A percentile compares a stretch with the other conserved stretches of the same genome.
Conservation (phyloP, 225 moss, liverwort and hornwort genomes). For the Climacium dendroides region DNA sequence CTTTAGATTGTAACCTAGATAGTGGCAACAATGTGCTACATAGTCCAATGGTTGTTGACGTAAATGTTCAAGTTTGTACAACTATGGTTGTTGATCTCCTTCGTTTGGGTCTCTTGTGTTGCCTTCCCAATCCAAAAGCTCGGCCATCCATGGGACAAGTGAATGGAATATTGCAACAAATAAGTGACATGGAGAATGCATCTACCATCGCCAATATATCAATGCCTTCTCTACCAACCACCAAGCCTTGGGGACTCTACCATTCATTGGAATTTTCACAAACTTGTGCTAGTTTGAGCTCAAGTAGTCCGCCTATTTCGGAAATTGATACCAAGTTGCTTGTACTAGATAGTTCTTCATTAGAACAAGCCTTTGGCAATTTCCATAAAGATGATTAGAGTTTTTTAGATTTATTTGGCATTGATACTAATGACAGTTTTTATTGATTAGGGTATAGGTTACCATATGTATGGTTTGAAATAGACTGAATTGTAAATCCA, state of each 20-base stretch:
- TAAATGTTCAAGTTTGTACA: not conserved
- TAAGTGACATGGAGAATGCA: not conserved
- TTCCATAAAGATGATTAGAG: no score
- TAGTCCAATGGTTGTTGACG: not conserved
- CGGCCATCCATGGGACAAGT: not conserved
- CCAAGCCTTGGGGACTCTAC: not conserved
- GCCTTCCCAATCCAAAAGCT: not conserved
- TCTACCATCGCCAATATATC: not conserved
- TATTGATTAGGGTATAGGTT: no score
- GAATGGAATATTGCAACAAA: not conserved
- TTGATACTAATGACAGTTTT: no score
- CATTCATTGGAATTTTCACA: not conserved
- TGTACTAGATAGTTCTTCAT: no score
- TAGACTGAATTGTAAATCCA: no score
- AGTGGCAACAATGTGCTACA: not conserved
- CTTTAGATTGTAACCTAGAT: not conserved
- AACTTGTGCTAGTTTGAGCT: not conserved
- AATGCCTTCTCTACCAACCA: not conserved
- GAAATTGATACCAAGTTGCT: not conserved
- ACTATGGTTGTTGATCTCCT: not conserved
- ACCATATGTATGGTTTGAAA: no score
- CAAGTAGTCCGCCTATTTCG: fast-evolving
- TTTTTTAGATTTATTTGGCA: no score
- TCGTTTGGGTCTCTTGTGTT: not conserved
- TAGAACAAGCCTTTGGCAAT: no score